These are phyloP conservation scores for Ganoderma resinaceum DNA, from an alignment of 1,284 basidiomycete species.

Conservation along the genomic window DNA sequence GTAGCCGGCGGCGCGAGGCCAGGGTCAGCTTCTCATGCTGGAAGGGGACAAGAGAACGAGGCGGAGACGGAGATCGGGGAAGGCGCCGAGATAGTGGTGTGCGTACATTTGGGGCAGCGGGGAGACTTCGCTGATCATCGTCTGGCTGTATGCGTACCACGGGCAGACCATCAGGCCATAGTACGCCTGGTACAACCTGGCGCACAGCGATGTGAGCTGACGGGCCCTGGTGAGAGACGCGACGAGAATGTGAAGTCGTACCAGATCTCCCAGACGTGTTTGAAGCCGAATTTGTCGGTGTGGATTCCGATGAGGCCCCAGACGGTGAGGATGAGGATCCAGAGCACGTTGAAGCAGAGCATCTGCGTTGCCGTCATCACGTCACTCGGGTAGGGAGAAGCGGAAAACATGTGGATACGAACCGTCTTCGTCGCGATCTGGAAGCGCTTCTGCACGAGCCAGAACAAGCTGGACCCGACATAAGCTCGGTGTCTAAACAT, in stretches of 20 bases:
- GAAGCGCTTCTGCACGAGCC: conserved; percentile 79
- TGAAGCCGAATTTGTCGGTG: conserved; percentile 79
- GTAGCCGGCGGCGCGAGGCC: conserved; percentile 9
- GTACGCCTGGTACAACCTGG: conserved; percentile 72
- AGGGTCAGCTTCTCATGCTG: neutral
- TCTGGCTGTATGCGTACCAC: conserved; percentile 87
- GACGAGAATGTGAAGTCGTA: conserved; percentile 38
- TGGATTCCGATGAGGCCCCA: conserved; percentile 85
- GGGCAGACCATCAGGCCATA: conserved; percentile 84
- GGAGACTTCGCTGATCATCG: conserved; percentile 86
- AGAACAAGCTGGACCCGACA: conserved; percentile 60
- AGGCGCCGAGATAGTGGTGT: neutral
- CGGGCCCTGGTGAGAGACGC: neutral
- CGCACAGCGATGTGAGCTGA: neutral
- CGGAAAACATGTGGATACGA: conserved; percentile 25
- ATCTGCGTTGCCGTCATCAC: conserved; percentile 51
- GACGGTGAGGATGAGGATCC: conserved; percentile 73
- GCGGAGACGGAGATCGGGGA: neutral
- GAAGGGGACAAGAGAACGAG: neutral
- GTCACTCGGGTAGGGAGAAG: neutral
- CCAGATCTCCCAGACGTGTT: conserved; percentile 86
- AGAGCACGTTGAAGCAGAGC: conserved; percentile 76
- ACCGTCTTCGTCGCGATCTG: conserved; percentile 77
- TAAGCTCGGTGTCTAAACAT: neutral
- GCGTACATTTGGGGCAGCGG: conserved; percentile 74